A percentile compares a stretch with the other conserved stretches of the same genome.
Conservation (phyloP, 2,329 filamentous ascomycete genomes). For the Alternaria hordeiaustralica region DNA sequence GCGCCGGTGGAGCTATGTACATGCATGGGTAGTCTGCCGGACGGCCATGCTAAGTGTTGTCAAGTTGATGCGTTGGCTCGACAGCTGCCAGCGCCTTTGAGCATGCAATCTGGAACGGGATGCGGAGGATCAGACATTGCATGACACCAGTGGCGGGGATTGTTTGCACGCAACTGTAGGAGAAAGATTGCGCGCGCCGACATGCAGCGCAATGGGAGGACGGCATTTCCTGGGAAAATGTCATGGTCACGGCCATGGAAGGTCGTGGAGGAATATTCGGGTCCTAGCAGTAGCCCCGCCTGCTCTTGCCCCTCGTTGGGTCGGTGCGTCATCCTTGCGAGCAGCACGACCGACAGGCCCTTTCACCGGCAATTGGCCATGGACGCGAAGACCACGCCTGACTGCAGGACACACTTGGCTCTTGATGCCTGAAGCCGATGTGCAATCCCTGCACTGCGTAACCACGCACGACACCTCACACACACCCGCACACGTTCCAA, state of each 20-base stretch:
- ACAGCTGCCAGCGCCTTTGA: conserved; percentile 48
- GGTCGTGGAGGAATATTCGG: conserved; percentile 35
- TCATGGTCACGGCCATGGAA: conserved; percentile 23
- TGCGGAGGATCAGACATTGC: conserved; percentile 42
- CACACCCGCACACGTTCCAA: conserved; percentile 28
- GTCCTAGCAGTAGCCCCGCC: conserved; percentile 33
- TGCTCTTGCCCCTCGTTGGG: conserved; percentile 30
- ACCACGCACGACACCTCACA: conserved; percentile 32
- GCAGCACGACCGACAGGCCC: conserved; percentile 19
- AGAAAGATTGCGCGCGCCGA: conserved; percentile 16
- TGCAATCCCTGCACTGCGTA: conserved; percentile 24
- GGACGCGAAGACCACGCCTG: conserved; percentile 31
- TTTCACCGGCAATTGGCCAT: conserved; percentile 30
- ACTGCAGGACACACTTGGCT: conserved; percentile 30
- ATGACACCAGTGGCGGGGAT: conserved; percentile 34
- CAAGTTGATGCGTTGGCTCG: conserved; percentile 52
- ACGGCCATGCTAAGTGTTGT: conserved; percentile 51
- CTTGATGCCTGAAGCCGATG: conserved; percentile 26
- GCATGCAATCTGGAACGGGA: conserved; percentile 49
- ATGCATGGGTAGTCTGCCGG: conserved; percentile 50
- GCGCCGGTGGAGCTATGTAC: conserved; percentile 42
- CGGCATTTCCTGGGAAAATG: conserved; percentile 15
- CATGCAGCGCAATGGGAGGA: conserved; percentile 22
- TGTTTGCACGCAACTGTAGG: conserved; percentile 16
- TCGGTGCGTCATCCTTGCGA: conserved; percentile 38